phyloP scores from a whole-genome alignment of 208 protist genomes.

The Entamoeba invadens region DNA sequence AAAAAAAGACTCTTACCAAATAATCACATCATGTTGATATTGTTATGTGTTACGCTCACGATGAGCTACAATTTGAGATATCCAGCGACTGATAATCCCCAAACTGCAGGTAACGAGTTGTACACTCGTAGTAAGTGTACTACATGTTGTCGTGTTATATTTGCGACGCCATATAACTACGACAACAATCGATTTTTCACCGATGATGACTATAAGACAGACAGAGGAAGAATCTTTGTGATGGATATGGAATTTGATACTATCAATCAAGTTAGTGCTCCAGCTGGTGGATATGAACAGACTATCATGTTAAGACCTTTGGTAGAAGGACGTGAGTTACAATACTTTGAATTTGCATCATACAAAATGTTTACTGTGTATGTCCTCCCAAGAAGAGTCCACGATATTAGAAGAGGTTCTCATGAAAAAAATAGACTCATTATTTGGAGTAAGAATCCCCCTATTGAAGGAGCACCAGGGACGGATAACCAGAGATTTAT shows the following conservation, averaged over 20 bases:
- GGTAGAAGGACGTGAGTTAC: background rate
- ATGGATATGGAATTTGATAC: background rate
- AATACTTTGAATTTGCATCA: background rate
- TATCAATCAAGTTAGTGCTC: background rate
- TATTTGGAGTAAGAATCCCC: background rate
- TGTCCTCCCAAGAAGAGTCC: background rate
- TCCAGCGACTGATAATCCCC: too few relatives aligned
- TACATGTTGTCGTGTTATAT: background rate
- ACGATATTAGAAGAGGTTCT: background rate
- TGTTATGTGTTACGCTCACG: too few relatives aligned
- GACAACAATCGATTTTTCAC: background rate
- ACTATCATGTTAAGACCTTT: background rate
- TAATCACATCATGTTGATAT: too few relatives aligned
- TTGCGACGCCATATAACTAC: background rate
- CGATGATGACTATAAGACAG: background rate
- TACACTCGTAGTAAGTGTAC: background rate
- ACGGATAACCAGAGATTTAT: background rate
- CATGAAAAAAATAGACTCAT: background rate
- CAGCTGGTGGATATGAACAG: background rate
- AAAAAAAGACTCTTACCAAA: too few relatives aligned
- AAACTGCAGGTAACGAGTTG: background rate
- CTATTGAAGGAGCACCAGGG: background rate
- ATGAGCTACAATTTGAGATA: too few relatives aligned
- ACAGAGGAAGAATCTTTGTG: background rate
- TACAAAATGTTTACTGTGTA: background rate